Evolutionary conservation across 169 alveolate species (phyloP), one percentile per base, ranked within the genome.

Genomic region (Plasmodium sp.): DNA sequence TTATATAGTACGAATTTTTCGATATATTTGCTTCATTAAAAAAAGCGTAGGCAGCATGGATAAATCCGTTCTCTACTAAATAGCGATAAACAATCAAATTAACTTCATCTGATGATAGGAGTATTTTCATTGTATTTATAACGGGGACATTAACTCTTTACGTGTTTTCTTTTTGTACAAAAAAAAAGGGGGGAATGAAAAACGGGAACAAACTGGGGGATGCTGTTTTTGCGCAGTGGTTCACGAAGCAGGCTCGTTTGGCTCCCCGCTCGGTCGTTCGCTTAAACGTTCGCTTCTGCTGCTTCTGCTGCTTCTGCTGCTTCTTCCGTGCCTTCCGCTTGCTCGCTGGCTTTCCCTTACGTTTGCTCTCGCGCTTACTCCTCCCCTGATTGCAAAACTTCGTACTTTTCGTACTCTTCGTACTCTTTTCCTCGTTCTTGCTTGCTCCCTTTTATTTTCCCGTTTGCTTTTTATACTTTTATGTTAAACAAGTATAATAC

Each of bases 91-190:
- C 96, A 93, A 97, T 83, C 82, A 97, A 93, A 93, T 97, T 97
- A 62, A 97, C 97, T 88, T 97, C 99, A 93, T 97, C 99, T 33
- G 98, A 97, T 27, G 98, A 86, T 84, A 97, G 84, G 83, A 97
- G 97, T 73, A 97, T 92, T 97, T 97, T 96, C 99, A 97, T 97
- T 93, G 82, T 84, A 85, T 22, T 71, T 82, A 77, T 84, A n/a
- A 54, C 72, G 36, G 71, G 18, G 62, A 84, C 43, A 39, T 58
- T 77, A 33, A 41, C 73, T 74, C 41, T 84, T 14, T 71, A 39
- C 39, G 36, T n/a, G 56, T 83, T 83, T 54, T 83, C 73, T 83
- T 45, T 83, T 83, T 22, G 39, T 83, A 34, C 22, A 34, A 18
- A 27, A 33, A 56, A 83, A 80, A 54, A 83, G 16, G 33, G 58